Base-by-base conservation (phyloP, 2,329 filamentous ascomycete species). In the Lecanicillium sp. region DNA sequence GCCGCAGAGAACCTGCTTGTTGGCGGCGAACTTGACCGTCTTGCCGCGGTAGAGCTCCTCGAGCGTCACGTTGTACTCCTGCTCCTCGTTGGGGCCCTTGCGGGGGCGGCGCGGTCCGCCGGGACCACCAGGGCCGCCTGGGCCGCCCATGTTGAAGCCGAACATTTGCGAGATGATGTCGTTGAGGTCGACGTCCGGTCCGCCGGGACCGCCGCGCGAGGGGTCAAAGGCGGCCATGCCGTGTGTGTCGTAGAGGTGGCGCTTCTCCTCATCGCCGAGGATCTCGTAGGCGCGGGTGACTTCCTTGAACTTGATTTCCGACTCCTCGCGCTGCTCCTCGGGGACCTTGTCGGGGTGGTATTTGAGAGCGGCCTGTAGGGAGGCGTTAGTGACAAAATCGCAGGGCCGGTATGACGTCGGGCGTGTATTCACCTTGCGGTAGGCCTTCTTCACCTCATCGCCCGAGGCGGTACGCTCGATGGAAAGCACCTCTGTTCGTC, bases 41-140 rank as follows among this genome's bases (percentile, higher is more conserved):
- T 97, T 96, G 60, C 93, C 93, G 71, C 95, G 96, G 78, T 97
- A 98, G 26, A 98, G 76, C 67, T 98, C 93, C 66, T 97, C 93
- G 51, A 98, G 71, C 2, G 83, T 86, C 50, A 97, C 87, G 64
- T 90, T 84, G 69, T 98, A 97, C 58, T 88, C 81, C 60, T 95
- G 88, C 64, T 95, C 85, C 66, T 96, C 91, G 56, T 90, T 84
- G 45, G 79, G 81, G 38, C 91, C 90, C 58, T 83, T 86, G 51
- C 84, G 75, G 20, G 83, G 83, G 55, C 77, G 74, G 55, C 73
- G 73, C 10, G 81, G 79, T 3, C 77, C 74, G 27, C 72, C 74
- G n/a, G 67, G 65, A 52, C 74, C 73, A 59, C 72, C 67, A 17
- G 62, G 62, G 10, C 62, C 62, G 44, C 73, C 78, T 3, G 66